A percentile compares a stretch with the other conserved stretches of the same genome.
phyloP scores from a whole-genome alignment of 352 stramenopile genomes.

The Globisporangium nagaii region DNA sequence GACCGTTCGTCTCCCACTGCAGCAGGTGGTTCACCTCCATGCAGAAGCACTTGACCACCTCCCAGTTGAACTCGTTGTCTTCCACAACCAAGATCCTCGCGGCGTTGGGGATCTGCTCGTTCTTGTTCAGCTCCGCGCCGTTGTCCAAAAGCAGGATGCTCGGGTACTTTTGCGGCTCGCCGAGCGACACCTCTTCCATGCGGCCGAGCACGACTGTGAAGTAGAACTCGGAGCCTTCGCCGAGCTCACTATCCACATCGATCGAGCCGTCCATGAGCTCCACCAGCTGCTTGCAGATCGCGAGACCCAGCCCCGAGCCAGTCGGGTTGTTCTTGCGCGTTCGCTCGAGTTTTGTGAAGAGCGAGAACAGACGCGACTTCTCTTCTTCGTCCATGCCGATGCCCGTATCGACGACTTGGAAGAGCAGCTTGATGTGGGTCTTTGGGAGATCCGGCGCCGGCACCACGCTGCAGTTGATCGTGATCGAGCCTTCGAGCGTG shows the following conservation, averaged over 20 bases:
- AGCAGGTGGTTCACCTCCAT: slow-evolving; percentile 75
- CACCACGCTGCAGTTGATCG: slow-evolving; percentile 54
- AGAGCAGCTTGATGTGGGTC: slow-evolving; percentile 56
- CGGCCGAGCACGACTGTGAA: slow-evolving; percentile 55
- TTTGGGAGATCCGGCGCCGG: slow-evolving; percentile 45
- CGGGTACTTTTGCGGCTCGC: slow-evolving; percentile 38
- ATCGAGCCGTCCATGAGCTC: slow-evolving; percentile 70
- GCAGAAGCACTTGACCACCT: slow-evolving; percentile 86
- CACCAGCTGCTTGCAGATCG: slow-evolving; percentile 71
- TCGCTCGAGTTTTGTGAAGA: slow-evolving; percentile 65
- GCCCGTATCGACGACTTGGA: slow-evolving; percentile 67
- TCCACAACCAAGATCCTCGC: slow-evolving; percentile 80
- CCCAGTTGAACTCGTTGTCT: slow-evolving; percentile 90
- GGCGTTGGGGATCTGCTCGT: slow-evolving; percentile 49
- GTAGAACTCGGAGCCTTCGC: slow-evolving; percentile 62
- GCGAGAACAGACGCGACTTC: slow-evolving; percentile 53
- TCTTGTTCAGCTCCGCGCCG: slow-evolving; percentile 6
- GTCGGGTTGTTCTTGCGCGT: slow-evolving; percentile 69
- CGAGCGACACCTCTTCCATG: slow-evolving; percentile 37
- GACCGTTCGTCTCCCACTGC: slow-evolving; percentile 78
- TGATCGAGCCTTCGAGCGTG: slow-evolving; percentile 65
- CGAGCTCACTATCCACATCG: slow-evolving; percentile 62
- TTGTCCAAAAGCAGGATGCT: slow-evolving; percentile 21
- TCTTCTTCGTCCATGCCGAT: slow-evolving; percentile 64
- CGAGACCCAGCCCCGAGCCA: slow-evolving; percentile 52